Percentiles rank a stretch among this genome's conserved stretches.
Conservation (phyloP, 2,329 filamentous ascomycete species). For the Emmonsia crescens region DNA sequence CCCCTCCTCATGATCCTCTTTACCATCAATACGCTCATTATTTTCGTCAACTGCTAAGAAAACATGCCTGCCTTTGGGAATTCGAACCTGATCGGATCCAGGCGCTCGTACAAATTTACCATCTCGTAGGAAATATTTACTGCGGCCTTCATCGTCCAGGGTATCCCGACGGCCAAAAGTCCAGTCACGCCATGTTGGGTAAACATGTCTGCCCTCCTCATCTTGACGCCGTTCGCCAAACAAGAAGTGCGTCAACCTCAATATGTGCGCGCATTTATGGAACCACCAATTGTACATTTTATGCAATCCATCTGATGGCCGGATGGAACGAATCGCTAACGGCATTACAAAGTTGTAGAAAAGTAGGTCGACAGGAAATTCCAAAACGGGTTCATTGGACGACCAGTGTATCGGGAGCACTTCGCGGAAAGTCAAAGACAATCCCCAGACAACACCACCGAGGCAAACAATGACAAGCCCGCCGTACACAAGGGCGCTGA, state of each 20-base stretch:
- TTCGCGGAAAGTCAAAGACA: conserved; percentile 54
- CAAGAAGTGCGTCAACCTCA: conserved; percentile 83
- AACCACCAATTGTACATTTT: conserved; percentile 96
- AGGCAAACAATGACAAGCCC: conserved; percentile 85
- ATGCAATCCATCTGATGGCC: conserved; percentile 73
- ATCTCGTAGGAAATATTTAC: conserved; percentile 51
- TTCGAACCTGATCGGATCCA: conserved; percentile 87
- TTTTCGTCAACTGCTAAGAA: conserved; percentile 66
- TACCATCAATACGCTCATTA: conserved; percentile 54
- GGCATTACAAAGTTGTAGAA: conserved; percentile 98
- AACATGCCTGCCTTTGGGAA: conserved; percentile 70
- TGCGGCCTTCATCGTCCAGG: conserved; percentile 26
- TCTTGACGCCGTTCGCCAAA: conserved; percentile 73
- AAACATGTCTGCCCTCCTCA: conserved; percentile 62
- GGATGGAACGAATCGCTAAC: conserved; percentile 69
- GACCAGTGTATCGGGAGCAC: conserved; percentile 90
- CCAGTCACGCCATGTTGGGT: conserved; percentile 46
- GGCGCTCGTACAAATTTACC: conserved; percentile 86
- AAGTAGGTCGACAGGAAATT: conserved; percentile 86
- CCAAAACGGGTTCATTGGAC: conserved; percentile 79
- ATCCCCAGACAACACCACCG: conserved; percentile 90
- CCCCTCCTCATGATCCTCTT: conserved; percentile 42
- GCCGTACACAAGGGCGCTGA: conserved; percentile 92
- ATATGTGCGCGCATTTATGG: conserved; percentile 63
- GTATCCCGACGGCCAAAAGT: conserved; percentile 26